These are phyloP conservation scores for Lagenaria siceraria DNA, from an alignment of 306 rosid genomes.

Conservation along the genomic window DNA sequence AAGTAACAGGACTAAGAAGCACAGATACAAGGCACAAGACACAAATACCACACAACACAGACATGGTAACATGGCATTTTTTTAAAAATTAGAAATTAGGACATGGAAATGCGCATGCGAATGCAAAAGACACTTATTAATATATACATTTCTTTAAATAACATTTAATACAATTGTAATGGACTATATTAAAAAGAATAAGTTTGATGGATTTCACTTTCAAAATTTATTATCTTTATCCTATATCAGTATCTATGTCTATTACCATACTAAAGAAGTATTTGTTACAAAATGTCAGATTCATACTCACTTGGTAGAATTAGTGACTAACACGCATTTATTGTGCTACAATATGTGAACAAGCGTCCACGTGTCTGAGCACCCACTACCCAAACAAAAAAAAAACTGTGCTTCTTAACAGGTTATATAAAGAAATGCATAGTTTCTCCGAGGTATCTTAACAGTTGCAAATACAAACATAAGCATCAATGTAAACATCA, in stretches of 20 bases:
- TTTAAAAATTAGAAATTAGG: not conserved
- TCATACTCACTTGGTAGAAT: not conserved
- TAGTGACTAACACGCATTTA: not conserved
- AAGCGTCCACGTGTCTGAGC: not conserved
- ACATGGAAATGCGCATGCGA: not conserved
- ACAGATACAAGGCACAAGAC: not conserved
- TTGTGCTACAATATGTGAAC: not conserved
- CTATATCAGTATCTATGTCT: not conserved
- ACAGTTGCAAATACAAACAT: not conserved
- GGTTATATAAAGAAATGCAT: not conserved
- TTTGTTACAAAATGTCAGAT: not conserved
- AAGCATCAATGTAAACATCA: not conserved
- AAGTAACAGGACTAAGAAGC: not conserved
- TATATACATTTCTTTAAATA: not conserved
- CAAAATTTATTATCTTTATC: not conserved
- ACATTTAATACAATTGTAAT: not conserved
- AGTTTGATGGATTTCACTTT: not conserved
- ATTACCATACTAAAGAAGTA: not conserved
- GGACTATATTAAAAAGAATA: not conserved
- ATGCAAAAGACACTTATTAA: not conserved
- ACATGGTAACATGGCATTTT: not conserved
- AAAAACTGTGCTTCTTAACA: not conserved
- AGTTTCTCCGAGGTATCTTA: not conserved
- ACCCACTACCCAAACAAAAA: not conserved
- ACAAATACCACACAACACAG: not conserved